These are phyloP conservation scores for Termitomyces sp. DNA, from an alignment of 768 basidiomycete genomes.

Conservation along the genomic window DNA sequence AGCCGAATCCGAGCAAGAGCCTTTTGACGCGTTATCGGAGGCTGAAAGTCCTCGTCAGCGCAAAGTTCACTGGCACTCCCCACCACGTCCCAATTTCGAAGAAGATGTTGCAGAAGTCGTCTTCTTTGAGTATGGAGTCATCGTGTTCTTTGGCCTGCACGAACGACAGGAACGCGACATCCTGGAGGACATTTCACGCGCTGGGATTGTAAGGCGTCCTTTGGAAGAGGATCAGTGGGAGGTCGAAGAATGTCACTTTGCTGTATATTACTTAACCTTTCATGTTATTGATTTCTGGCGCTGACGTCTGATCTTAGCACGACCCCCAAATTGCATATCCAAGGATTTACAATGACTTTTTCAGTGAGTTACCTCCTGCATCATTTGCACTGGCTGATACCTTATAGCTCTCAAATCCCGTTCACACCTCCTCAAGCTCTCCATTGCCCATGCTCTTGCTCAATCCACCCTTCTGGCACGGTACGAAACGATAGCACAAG, in stretches of 20 bases:
- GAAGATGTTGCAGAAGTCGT: conserved; percentile 67
- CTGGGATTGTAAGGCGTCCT: conserved; percentile 59
- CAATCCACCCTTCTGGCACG: conserved; percentile 90
- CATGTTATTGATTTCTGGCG: not conserved
- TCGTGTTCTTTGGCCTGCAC: conserved; percentile 84
- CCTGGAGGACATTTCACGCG: conserved; percentile 75
- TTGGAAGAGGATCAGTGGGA: conserved; percentile 77
- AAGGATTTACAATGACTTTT: conserved; percentile 94
- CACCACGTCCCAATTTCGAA: conserved; percentile 20
- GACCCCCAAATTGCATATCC: conserved; percentile 82
- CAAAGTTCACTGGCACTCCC: conserved; percentile 3
- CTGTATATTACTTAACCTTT: conserved; percentile 39
- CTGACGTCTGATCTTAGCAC: conserved; percentile 42
- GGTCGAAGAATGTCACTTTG: conserved; percentile 88
- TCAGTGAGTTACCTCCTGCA: conserved; percentile 51
- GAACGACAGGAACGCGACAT: conserved; percentile 78
- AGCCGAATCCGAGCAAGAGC: conserved; percentile 8
- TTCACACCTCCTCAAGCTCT: conserved; percentile 85
- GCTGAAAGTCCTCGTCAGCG: conserved; percentile 1
- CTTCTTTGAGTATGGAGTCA: conserved; percentile 86
- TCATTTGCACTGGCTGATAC: not conserved
- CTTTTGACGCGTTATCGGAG: conserved; percentile 3
- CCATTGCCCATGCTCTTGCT: conserved; percentile 91
- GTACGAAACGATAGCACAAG: conserved; percentile 75
- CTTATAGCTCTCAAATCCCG: conserved; percentile 80